phyloP scores from a whole-genome alignment of 164 flowering plant species.

The Kalanchoe fedtschenkoi region DNA sequence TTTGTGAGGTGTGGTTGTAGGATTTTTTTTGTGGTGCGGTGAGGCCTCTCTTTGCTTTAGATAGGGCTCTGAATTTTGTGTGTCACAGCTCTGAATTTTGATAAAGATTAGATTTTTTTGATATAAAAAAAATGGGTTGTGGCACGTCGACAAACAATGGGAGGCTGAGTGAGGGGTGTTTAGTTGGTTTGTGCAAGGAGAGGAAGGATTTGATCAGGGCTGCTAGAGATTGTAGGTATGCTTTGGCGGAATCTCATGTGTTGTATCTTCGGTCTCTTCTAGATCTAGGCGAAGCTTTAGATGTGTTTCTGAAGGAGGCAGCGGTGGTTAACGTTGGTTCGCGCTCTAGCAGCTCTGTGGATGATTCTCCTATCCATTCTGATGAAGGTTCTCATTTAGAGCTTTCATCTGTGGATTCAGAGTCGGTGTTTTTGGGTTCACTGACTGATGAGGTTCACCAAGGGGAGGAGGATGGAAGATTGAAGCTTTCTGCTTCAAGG shows the following conservation, averaged over 20 bases:
- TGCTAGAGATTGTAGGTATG: slow-evolving; percentile 10
- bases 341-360: neutral
- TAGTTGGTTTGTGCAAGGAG: slow-evolving; percentile 12
- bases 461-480: neutral
- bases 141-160: neutral
- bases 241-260: slow-evolving; percentile 7
- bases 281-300: slow-evolving; percentile 9
- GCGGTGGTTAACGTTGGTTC: neutral
- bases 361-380: slow-evolving; percentile 4
- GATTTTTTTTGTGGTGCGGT: too few relatives aligned
- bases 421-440: too few relatives aligned
- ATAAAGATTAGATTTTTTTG: neutral
- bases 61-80: neutral
- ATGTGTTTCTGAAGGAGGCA: slow-evolving; percentile 11
- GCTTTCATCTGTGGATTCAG: too few relatives aligned
- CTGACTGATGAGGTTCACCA: neutral
- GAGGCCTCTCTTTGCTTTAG: too few relatives aligned
- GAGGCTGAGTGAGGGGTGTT: neutral
- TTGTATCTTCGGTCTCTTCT: slow-evolving; percentile 11
- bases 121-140: neutral
- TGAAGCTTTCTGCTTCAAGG: neutral
- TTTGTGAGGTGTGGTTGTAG: too few relatives aligned
- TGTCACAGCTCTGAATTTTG: neutral
- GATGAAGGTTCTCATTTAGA: neutral
- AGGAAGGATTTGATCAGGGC: slow-evolving; percentile 15